Conservation (phyloP, 2,329 filamentous ascomycete genomes). For the Microsporum canis region DNA sequence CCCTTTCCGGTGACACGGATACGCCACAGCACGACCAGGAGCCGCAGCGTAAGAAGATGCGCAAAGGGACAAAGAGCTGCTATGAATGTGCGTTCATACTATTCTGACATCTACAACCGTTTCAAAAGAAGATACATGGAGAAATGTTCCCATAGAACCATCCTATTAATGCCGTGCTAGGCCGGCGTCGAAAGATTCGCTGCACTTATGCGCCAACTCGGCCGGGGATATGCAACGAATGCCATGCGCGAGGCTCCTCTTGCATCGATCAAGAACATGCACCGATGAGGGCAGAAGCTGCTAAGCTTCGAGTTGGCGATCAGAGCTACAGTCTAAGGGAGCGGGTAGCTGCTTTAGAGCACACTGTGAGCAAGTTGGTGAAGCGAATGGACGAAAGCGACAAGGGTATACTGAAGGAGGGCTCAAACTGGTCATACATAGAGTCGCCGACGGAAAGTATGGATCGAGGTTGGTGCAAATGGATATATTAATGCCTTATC, state of each 20-base stretch:
- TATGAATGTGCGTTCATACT: conserved; percentile 25
- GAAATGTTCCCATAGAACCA: neutral
- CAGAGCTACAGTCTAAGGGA: conserved; percentile 30
- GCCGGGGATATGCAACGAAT: conserved; percentile 31
- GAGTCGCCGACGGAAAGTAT: neutral
- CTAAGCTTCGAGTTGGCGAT: conserved; percentile 16
- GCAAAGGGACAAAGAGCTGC: conserved; percentile 36
- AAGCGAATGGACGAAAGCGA: conserved; percentile 21
- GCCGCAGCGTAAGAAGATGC: conserved; percentile 33
- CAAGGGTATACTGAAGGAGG: neutral
- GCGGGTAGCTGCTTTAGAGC: conserved; percentile 29
- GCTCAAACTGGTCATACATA: neutral
- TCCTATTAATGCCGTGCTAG: conserved; percentile 13
- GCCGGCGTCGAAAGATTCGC: conserved; percentile 33
- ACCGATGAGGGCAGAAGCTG: conserved; percentile 16
- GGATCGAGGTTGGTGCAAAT: conserved; percentile 4
- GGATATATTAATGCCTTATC: neutral
- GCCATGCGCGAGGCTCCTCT: conserved; percentile 27
- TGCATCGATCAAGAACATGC: conserved; percentile 33
- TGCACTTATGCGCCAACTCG: conserved; percentile 29
- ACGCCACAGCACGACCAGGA: conserved; percentile 15
- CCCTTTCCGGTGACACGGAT: conserved; percentile 1
- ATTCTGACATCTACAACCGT: neutral
- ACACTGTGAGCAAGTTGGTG: conserved; percentile 26
- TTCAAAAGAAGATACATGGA: neutral